A percentile compares a stretch with the other conserved stretches of the same genome.
Conservation (phyloP, 2,329 filamentous ascomycete genomes). For the Trichoderma guizhouense region DNA sequence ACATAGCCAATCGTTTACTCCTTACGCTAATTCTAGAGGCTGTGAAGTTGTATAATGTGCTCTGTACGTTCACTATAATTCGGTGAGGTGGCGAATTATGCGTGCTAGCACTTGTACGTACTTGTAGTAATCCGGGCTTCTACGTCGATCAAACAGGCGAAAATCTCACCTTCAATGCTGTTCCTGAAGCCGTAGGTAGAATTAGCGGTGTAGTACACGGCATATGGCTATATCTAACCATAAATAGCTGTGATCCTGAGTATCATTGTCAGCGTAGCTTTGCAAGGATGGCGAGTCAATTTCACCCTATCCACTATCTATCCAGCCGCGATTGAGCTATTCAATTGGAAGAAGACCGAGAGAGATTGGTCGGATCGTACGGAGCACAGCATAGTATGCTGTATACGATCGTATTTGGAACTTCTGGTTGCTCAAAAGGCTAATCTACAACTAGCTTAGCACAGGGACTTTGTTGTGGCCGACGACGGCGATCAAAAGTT, state of each 20-base stretch:
- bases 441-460: background rate
- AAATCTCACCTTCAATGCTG: background rate
- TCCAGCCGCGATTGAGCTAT: background rate
- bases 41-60: background rate
- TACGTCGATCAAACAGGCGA: background rate
- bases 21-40: background rate
- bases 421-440: background rate
- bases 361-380: background rate
- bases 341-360: background rate
- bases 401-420: background rate
- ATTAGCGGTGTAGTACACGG: background rate
- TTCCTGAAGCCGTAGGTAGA: background rate
- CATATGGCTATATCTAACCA: background rate
- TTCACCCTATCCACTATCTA: background rate
- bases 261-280: background rate
- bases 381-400: background rate
- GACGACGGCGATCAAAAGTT: background rate
- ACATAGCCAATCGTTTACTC: background rate
- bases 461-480: background rate
- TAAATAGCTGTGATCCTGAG: background rate
- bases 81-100: background rate
- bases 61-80: background rate
- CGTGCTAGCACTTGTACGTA: background rate
- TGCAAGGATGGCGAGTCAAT: background rate
- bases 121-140: background rate